Conservation (phyloP, 371 early-diverging fungal genomes). For the Mucor racemosus region DNA sequence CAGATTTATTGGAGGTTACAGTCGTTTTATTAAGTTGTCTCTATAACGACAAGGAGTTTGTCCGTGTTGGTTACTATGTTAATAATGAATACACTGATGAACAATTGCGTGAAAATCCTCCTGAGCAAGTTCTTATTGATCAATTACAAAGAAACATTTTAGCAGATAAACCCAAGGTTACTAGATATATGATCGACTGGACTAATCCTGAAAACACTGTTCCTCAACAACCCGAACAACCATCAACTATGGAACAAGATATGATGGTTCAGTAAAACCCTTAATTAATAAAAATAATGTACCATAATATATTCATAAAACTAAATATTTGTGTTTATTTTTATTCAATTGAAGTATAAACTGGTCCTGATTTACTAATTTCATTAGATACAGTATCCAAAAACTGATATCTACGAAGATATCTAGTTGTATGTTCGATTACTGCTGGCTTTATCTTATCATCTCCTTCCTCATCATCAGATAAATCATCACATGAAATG, state of each 20-base stretch:
- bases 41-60: constrained; percentile 90
- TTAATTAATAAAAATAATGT: constrained; percentile 7
- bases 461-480: constrained; percentile 24
- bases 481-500: constrained; percentile 20
- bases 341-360: constrained; percentile 13
- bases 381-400: constrained; percentile 18
- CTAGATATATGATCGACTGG: constrained; percentile 62
- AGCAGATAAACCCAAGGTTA: constrained; percentile 94
- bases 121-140: constrained; percentile 61
- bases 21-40: constrained; percentile 90
- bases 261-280: constrained; percentile 43
- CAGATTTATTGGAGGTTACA: constrained; percentile 86
- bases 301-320: constrained; percentile 11
- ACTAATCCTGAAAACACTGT: constrained; percentile 36
- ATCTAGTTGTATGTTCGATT: constrained; percentile 22
- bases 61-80: constrained; percentile 95
- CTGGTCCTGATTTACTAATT: constrained; percentile 12
- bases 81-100: constrained; percentile 90
- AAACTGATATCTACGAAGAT: constrained; percentile 28
- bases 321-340: background rate
- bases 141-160: constrained; percentile 85
- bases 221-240: constrained; percentile 20
- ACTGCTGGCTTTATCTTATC: background rate
- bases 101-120: constrained; percentile 44
- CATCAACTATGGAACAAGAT: constrained; percentile 29